Conservation (phyloP, 1,284 basidiomycete genomes). For the Inonotus hispidus region DNA sequence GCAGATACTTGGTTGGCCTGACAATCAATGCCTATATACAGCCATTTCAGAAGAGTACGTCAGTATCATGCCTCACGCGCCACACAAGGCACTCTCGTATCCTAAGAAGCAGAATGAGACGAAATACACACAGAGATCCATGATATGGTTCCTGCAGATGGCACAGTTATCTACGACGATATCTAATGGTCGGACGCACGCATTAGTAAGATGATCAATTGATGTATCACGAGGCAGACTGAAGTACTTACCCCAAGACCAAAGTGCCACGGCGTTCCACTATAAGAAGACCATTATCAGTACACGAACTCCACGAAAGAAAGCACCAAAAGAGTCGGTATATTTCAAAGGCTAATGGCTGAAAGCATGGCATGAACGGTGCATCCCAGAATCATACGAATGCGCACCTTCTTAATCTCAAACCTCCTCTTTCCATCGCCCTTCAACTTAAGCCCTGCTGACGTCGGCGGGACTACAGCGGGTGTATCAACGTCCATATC, state of each 20-base stretch:
- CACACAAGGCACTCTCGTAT: neutral
- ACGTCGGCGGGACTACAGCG: conserved; percentile 29
- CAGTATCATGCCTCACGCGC: conserved; percentile 7
- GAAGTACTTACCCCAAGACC: conserved; percentile 83
- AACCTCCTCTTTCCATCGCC: conserved; percentile 67
- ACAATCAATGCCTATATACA: conserved; percentile 88
- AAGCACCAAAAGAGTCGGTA: neutral
- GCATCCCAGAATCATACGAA: conserved; percentile 12
- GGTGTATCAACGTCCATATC: conserved; percentile 79
- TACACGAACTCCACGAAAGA: neutral
- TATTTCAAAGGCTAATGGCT: neutral
- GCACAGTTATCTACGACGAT: conserved; percentile 96
- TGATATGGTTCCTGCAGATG: conserved; percentile 96
- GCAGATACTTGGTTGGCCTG: conserved; percentile 98
- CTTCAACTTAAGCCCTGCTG: conserved; percentile 44
- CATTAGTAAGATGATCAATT: neutral
- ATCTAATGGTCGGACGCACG: conserved; percentile 41
- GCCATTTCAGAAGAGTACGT: conserved; percentile 9
- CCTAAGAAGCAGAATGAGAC: neutral
- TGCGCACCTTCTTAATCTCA: conserved; percentile 89
- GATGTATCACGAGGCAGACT: neutral
- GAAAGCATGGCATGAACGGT: neutral
- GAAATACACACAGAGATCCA: conserved; percentile 86
- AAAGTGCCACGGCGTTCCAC: conserved; percentile 96
- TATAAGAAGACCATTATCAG: conserved; percentile 31